Percentiles rank a stretch among this genome's conserved stretches.
Evolutionary conservation across 306 rosid genomes (phyloP).

Genomic region (Dalbergia cochinchinensis): DNA sequence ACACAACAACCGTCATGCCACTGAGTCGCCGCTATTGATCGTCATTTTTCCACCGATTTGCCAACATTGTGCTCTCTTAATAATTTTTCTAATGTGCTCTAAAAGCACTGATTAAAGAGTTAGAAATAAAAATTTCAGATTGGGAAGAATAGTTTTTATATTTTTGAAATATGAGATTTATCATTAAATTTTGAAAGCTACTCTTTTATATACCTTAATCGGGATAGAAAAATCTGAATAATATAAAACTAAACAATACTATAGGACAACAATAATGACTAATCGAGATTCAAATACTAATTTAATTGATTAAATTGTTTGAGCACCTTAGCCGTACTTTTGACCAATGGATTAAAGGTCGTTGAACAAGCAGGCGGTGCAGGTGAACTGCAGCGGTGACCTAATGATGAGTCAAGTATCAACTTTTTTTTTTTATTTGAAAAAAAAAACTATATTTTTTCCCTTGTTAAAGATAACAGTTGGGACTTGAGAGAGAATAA

Average conservation of each 20-base stretch:
- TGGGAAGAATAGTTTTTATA: too few species aligned
- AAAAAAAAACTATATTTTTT: not conserved
- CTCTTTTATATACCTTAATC: too few species aligned
- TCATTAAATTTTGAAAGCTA: too few species aligned
- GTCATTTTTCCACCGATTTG: too few species aligned
- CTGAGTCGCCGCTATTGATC: too few species aligned
- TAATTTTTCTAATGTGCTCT: too few species aligned
- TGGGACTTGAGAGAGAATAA: not conserved
- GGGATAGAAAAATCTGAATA: not conserved
- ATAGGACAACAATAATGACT: not conserved
- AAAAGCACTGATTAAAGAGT: too few species aligned
- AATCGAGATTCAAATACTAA: not conserved
- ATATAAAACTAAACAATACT: not conserved
- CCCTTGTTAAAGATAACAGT: not conserved
- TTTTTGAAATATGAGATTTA: too few species aligned
- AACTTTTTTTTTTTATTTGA: not conserved
- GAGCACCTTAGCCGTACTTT: not conserved
- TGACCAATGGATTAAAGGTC: not conserved
- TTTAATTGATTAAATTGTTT: not conserved
- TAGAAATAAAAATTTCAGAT: too few species aligned
- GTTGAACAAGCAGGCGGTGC: not conserved
- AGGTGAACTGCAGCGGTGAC: not conserved
- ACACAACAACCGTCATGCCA: too few species aligned
- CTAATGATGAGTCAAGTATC: not conserved
- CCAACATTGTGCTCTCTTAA: too few species aligned